These are phyloP conservation scores for Epichloe uncinata DNA, from an alignment of 2,329 filamentous ascomycete genomes.

Conservation along the genomic window DNA sequence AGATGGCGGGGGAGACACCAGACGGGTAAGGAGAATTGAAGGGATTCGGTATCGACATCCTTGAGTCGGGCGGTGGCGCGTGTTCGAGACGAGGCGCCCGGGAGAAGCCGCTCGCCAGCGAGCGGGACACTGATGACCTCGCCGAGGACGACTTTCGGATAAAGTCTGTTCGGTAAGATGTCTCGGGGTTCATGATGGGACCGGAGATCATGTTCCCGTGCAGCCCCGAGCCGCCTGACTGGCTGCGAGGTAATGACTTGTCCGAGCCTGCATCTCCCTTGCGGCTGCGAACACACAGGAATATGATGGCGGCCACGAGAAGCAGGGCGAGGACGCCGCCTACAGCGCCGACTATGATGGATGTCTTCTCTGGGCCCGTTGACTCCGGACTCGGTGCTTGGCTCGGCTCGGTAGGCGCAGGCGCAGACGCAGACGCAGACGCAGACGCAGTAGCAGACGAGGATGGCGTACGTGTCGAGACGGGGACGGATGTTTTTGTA, in stretches of 20 bases:
- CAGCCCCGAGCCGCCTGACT: slow-evolving; percentile 9
- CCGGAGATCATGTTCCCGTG: slow-evolving; percentile 40
- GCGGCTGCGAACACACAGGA: slow-evolving; percentile 25
- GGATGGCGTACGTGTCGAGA: neutral
- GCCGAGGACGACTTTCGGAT: slow-evolving; percentile 25
- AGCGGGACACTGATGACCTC: slow-evolving; percentile 7
- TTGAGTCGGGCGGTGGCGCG: neutral
- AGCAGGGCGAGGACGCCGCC: slow-evolving; percentile 31
- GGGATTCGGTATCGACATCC: slow-evolving; percentile 22
- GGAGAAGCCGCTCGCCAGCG: neutral
- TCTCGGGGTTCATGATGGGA: slow-evolving; percentile 31
- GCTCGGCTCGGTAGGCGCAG: slow-evolving; percentile 6
- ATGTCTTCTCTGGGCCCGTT: slow-evolving; percentile 21
- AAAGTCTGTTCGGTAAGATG: slow-evolving; percentile 38
- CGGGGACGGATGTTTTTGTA: slow-evolving; percentile 10
- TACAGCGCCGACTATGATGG: slow-evolving; percentile 34
- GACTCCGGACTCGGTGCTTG: slow-evolving; percentile 3
- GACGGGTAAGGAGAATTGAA: slow-evolving; percentile 18
- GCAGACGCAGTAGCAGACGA: neutral
- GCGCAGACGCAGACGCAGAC: neutral
- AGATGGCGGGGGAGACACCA: slow-evolving; percentile 8
- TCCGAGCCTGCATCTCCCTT: slow-evolving; percentile 5
- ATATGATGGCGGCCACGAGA: slow-evolving; percentile 24
- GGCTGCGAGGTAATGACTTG: slow-evolving; percentile 11
- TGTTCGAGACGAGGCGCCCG: neutral